Percentiles rank a stretch among this genome's conserved stretches.
Conservation (phyloP, 257 asterid species). For the Solanum sejunctum region DNA sequence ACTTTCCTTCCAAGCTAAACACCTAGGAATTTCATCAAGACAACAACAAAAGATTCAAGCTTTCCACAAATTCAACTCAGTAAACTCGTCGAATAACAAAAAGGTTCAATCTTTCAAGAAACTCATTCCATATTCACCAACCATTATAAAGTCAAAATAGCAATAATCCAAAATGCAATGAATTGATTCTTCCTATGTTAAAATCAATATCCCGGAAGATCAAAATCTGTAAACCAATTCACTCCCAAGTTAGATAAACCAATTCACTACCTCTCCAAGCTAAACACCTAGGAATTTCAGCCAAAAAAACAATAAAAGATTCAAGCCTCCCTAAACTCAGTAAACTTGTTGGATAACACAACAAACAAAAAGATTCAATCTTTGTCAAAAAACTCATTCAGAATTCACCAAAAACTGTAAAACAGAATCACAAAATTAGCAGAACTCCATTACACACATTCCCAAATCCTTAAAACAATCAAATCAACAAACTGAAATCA, state of each 20-base stretch:
- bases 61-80: neutral
- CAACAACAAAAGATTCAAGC: neutral
- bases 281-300: neutral
- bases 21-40: neutral
- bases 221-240: neutral
- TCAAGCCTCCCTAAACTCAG: neutral
- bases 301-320: neutral
- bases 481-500: slow-evolving; percentile 4
- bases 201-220: neutral
- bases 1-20: neutral
- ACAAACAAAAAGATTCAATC: neutral
- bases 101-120: neutral
- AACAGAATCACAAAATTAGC: neutral
- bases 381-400: neutral
- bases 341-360: neutral
- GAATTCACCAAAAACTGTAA: neutral
- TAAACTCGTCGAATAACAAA: neutral
- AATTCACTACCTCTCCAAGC: neutral
- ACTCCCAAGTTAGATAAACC: neutral
- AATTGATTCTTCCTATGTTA: neutral
- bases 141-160: neutral
- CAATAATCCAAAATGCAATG: neutral
- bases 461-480: slow-evolving; percentile 7
- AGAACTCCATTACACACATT: neutral
- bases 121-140: neutral